Evolutionary conservation across 495 filamentous ascomycete species (phyloP).

Genomic region (Podospora australis): DNA sequence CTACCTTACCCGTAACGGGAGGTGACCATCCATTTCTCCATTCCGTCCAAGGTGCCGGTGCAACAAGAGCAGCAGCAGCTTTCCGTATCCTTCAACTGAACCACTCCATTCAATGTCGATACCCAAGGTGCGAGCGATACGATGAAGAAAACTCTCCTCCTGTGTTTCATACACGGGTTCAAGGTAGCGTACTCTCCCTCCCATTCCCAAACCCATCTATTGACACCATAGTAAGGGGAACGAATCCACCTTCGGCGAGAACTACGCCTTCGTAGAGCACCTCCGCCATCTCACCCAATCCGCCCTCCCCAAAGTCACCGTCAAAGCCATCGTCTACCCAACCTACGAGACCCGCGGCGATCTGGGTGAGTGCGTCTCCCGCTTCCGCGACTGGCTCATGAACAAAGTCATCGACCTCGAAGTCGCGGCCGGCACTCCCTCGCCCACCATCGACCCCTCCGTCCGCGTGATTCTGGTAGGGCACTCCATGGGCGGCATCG

Average conservation of each 20-base stretch:
- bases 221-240: slow-evolving; percentile 53
- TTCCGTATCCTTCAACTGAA: too few relatives aligned
- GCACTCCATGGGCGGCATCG: slow-evolving; percentile 96
- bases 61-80: too few relatives aligned
- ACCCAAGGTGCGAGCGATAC: too few relatives aligned
- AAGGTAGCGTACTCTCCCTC: slow-evolving; percentile 68
- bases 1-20: too few relatives aligned
- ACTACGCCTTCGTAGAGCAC: slow-evolving; percentile 62
- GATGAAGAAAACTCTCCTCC: slow-evolving; percentile 83
- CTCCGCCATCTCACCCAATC: slow-evolving; percentile 62
- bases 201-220: background rate
- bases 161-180: slow-evolving; percentile 97
- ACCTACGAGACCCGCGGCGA: slow-evolving; percentile 90
- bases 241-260: slow-evolving; percentile 73
- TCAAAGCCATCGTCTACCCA: slow-evolving; percentile 72
- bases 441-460: slow-evolving; percentile 81
- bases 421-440: slow-evolving; percentile 71
- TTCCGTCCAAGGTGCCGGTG: too few relatives aligned
- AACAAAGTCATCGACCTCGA: slow-evolving; percentile 93
- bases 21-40: too few relatives aligned
- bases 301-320: slow-evolving; percentile 65
- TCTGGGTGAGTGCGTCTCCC: slow-evolving; percentile 66
- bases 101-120: too few relatives aligned
- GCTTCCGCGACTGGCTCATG: slow-evolving; percentile 87
- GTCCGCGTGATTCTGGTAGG: slow-evolving; percentile 81